Base-by-base conservation (phyloP, 1,139 yeast species). In the Yamadazyma buinensis region DNA sequence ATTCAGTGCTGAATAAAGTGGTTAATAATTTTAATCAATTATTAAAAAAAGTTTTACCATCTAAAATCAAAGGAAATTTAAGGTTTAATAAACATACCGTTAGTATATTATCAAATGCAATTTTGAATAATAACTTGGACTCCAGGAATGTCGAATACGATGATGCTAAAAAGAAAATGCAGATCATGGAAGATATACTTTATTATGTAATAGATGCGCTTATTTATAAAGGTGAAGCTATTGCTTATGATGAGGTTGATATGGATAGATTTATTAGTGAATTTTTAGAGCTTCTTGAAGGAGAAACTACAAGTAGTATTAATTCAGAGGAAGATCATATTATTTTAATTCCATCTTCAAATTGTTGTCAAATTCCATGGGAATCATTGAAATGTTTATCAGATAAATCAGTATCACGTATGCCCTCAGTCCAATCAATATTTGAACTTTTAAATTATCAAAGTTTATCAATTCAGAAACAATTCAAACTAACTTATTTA, bases 351-450 rank as follows among this genome's bases (percentile, higher is more conserved):
- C 75, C 87, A 3, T 81, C 88, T 30, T 68, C 79, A 29, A 61
- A 63, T 7, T 80, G 94, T 46, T 75, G 76, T 10, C 58, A 62
- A 20, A 67, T 92, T 30, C 97, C 97, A 0, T 92, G 97, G 97
- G 98, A 92, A 52, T 80, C 88, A 0, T 55, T 90, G 23, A 71
- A 78, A 0, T 66, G 73, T 30, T 54, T 90, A 37, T 57, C 73
- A 31, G 51, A 52, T 0, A 61, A 59, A 28, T 78, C 95, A 0
- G 73, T 85, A 0, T 75, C 95, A 0, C 66, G 97, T 40, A 75
- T 88, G 53, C 95, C 96, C 0, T 82, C 95, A 0, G 48, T 84
- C 9, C 51, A 58, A 1, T 49, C 69, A 31, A 7, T 17, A 12
- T 51, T 85, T 30, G 47, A 55, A 28, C 24, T 37, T 26, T 20